Percentiles rank a stretch among this genome's conserved stretches.
Conservation (phyloP, 306 rosid genomes). For the Rosa multiflora region DNA sequence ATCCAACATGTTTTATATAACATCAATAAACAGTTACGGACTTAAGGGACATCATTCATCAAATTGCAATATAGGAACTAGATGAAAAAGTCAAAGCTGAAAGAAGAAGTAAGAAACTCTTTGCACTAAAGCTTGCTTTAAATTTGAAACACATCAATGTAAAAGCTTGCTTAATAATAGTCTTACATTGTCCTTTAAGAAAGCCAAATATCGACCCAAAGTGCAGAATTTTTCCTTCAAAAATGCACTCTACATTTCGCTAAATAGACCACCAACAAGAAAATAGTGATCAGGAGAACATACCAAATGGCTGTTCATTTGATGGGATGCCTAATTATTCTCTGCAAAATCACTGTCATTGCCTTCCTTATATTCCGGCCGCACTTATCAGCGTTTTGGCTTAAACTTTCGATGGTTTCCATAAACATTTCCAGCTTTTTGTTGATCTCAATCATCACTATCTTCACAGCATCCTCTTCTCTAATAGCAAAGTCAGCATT, state of each 20-base stretch:
- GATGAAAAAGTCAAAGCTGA: not conserved
- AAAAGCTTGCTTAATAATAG: conserved; percentile 15
- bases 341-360: conserved; percentile 64
- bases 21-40: not conserved
- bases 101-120: not conserved
- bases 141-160: conserved; percentile 22
- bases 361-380: conserved; percentile 59
- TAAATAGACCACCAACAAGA: conserved; percentile 4
- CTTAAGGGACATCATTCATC: not conserved
- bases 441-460: conserved; percentile 75
- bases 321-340: conserved; percentile 43
- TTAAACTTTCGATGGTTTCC: conserved; percentile 52
- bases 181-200: not conserved
- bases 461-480: conserved; percentile 64
- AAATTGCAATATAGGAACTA: conserved; percentile 7
- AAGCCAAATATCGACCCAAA: conserved; percentile 16
- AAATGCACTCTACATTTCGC: not conserved
- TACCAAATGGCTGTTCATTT: conserved; percentile 30
- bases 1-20: not conserved
- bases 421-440: conserved; percentile 58
- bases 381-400: conserved; percentile 61
- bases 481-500: conserved; percentile 62
- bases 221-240: conserved; percentile 14
- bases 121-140: not conserved
- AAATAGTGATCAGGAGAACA: conserved; percentile 26